Evolutionary conservation across 139 green algal species (phyloP).

Genomic region (Deuterostichococcus epilithicus): DNA sequence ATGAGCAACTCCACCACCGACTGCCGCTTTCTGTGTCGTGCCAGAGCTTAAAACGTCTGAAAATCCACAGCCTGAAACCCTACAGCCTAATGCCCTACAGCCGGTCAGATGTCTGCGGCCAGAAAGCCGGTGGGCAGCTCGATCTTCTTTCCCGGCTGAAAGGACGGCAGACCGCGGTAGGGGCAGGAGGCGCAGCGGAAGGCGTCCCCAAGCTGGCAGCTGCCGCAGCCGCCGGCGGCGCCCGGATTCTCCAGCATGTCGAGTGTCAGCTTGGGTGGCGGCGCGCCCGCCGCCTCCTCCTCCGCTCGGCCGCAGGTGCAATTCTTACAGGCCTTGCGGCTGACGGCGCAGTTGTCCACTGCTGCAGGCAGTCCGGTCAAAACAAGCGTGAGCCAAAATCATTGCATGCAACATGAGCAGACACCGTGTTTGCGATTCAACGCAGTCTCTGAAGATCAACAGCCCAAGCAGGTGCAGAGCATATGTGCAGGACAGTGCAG

Average conservation of each 20-base stretch:
- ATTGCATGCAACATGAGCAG: too few relatives aligned
- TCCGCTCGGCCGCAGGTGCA: conserved; percentile 93
- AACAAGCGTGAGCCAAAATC: neutral
- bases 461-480: too few relatives aligned
- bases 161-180: conserved; percentile 90
- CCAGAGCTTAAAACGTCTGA: neutral
- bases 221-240: conserved; percentile 81
- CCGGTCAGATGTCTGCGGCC: conserved; percentile 54
- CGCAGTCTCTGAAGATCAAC: too few relatives aligned
- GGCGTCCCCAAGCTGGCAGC: conserved; percentile 83
- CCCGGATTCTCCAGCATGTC: conserved; percentile 92
- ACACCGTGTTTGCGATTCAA: too few relatives aligned
- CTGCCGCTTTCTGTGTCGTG: too few relatives aligned
- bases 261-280: conserved; percentile 64
- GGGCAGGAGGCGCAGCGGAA: conserved; percentile 93
- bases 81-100: neutral
- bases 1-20: too few relatives aligned
- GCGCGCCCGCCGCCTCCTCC: conserved; percentile 51
- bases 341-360: conserved; percentile 52
- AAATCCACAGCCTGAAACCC: neutral
- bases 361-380: conserved; percentile 2
- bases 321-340: conserved; percentile 94
- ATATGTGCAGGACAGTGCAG: too few relatives aligned
- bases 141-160: conserved; percentile 88
- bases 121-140: conserved; percentile 67